Conservation (phyloP, 352 stramenopile genomes). For the Globisporangium alternatum region DNA sequence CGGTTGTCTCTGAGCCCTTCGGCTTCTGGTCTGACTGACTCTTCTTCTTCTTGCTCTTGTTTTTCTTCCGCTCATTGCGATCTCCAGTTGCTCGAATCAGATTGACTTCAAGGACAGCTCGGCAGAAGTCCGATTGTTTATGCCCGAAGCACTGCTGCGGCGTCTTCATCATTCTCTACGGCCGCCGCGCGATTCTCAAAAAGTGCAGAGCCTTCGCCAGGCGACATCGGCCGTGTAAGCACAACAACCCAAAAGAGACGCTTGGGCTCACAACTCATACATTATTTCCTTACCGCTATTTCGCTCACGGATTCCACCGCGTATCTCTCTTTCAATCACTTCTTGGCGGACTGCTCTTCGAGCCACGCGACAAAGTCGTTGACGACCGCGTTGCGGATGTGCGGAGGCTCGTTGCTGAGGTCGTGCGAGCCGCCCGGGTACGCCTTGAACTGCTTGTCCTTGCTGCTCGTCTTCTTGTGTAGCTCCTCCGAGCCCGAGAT, state of each 20-base stretch:
- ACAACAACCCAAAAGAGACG: conserved; percentile 21
- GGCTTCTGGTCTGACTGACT: background rate
- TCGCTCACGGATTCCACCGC: background rate
- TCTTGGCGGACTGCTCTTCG: conserved; percentile 31
- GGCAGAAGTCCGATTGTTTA: background rate
- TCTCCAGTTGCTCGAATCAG: background rate
- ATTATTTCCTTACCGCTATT: conserved; percentile 4
- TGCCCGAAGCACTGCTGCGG: conserved; percentile 82
- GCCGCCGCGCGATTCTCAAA: conserved; percentile 70
- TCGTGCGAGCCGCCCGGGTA: conserved; percentile 64
- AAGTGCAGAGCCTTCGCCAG: conserved; percentile 65
- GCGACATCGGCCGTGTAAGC: too few species aligned
- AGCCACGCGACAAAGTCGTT: conserved; percentile 75
- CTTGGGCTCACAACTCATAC: background rate
- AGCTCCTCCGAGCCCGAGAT: conserved; percentile 64
- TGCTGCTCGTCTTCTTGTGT: conserved; percentile 46
- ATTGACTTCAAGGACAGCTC: background rate
- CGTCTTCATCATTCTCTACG: conserved; percentile 79
- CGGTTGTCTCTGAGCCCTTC: background rate
- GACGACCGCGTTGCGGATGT: conserved; percentile 59
- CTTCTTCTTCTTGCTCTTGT: background rate
- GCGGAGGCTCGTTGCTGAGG: conserved; percentile 67
- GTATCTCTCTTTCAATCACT: background rate
- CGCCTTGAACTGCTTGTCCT: conserved; percentile 69
- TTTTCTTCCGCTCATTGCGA: background rate